These are phyloP conservation scores for Boletus hoseneyae DNA, from an alignment of 1,284 basidiomycete genomes.

Conservation along the genomic window DNA sequence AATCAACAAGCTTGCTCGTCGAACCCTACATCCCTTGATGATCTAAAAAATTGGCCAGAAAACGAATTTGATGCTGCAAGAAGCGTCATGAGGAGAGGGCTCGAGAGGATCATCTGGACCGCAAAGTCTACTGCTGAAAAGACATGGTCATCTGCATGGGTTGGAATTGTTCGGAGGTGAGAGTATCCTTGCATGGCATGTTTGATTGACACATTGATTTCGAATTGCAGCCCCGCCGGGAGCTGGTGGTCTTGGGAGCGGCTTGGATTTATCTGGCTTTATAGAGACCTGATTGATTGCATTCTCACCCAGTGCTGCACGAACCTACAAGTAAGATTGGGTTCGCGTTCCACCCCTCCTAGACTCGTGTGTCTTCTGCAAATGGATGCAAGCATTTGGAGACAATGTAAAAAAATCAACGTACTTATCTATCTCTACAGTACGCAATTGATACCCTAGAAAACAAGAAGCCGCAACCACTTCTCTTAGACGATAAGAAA, in stretches of 20 bases:
- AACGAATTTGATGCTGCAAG: conserved; percentile 34
- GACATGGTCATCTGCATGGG: conserved; percentile 45
- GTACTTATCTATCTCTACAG: conserved; percentile 54
- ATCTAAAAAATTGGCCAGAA: conserved; percentile 32
- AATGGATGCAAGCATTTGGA: conserved; percentile 55
- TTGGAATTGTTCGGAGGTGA: conserved; percentile 65
- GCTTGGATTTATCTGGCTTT: conserved; percentile 54
- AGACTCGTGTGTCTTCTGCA: conserved; percentile 6
- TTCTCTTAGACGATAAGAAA: conserved; percentile 37
- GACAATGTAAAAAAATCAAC: conserved; percentile 42
- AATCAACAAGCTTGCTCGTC: conserved; percentile 32
- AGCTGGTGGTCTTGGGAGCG: conserved; percentile 67
- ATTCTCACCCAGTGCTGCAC: conserved; percentile 56
- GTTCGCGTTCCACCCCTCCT: background rate
- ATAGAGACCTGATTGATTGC: conserved; percentile 66
- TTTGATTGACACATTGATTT: conserved; percentile 8
- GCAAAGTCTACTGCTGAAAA: conserved; percentile 31
- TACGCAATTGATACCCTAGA: conserved; percentile 50
- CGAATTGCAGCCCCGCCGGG: conserved; percentile 36
- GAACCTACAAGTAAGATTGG: conserved; percentile 50
- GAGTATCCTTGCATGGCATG: conserved; percentile 4
- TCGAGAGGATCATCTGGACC: conserved; percentile 22
- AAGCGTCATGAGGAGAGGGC: conserved; percentile 37
- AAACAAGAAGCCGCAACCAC: conserved; percentile 36
- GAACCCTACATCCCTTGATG: conserved; percentile 16